Conservation (phyloP, 225 moss, liverwort and hornwort genomes). For the Sphagnum tenellum region DNA sequence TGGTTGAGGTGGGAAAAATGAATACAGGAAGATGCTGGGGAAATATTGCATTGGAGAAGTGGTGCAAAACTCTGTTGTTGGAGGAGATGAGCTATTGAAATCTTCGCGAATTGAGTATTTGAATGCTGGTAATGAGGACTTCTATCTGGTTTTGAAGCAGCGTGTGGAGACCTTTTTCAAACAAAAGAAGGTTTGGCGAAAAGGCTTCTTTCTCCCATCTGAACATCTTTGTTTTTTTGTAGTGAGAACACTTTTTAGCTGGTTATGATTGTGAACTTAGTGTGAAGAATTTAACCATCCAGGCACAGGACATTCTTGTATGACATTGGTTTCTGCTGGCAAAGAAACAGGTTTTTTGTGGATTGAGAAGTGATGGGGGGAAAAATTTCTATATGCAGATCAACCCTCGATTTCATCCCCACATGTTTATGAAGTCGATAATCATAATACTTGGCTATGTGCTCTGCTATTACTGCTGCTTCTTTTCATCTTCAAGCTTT, state of each 20-base stretch:
- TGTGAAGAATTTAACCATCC: not conserved
- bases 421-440: slow-evolving; percentile 77
- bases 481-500: slow-evolving; percentile 68
- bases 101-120: slow-evolving; percentile 61
- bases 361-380: not conserved
- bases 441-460: slow-evolving; percentile 58
- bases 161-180: slow-evolving; percentile 94
- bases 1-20: not conserved
- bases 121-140: slow-evolving; percentile 64
- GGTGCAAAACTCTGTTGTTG: slow-evolving; percentile 19
- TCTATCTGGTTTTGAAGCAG: slow-evolving; percentile 78
- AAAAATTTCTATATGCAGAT: slow-evolving; percentile 45
- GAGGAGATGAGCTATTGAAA: slow-evolving; percentile 62
- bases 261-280: not conserved
- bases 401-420: slow-evolving; percentile 78
- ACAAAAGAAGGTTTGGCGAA: slow-evolving; percentile 51
- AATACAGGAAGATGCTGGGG: slow-evolving; percentile 58
- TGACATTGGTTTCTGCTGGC: no score
- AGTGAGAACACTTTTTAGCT: no score
- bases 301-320: no score
- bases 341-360: no score
- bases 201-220: not conserved
- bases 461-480: slow-evolving; percentile 60
- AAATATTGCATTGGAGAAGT: slow-evolving; percentile 78
- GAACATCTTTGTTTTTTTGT: not conserved